Evolutionary conservation across 2,329 filamentous ascomycete species (phyloP).

Genomic region (Neopestalotiopsis clavispora): DNA sequence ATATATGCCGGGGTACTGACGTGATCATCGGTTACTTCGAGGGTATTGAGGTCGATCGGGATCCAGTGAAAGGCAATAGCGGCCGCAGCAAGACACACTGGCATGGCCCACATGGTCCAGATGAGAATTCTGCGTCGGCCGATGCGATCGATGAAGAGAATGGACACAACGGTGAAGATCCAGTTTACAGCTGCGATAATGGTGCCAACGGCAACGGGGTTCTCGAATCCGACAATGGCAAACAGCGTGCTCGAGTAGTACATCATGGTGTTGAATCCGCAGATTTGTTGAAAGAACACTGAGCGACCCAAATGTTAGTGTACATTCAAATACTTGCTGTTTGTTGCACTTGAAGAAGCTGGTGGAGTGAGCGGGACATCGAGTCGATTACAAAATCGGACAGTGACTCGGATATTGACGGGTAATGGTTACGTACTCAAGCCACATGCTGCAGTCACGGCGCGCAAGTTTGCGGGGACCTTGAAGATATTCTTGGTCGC

Average conservation of each 20-base stretch:
- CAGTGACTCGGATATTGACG: background rate
- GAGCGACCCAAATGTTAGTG: background rate
- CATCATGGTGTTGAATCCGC: conserved; percentile 28
- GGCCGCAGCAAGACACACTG: conserved; percentile 40
- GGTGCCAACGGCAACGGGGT: conserved; percentile 47
- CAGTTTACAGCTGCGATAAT: conserved; percentile 47
- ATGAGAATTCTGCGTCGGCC: conserved; percentile 47
- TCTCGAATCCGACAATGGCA: conserved; percentile 47
- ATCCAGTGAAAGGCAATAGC: conserved; percentile 49
- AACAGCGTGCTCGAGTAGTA: conserved; percentile 28
- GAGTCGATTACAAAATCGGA: too few relatives aligned
- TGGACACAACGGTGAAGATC: conserved; percentile 49
- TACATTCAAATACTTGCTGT: background rate
- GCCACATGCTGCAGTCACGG: conserved; percentile 48
- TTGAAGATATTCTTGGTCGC: conserved; percentile 47
- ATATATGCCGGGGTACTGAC: conserved; percentile 40
- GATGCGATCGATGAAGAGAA: conserved; percentile 45
- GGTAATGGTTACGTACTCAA: conserved; percentile 39
- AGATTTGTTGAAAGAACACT: conserved; percentile 37
- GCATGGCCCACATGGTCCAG: conserved; percentile 44
- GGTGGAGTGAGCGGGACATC: too few relatives aligned
- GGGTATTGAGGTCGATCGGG: conserved; percentile 40
- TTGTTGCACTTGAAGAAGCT: background rate
- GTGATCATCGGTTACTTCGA: conserved; percentile 36
- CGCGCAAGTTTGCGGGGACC: conserved; percentile 43